Percentiles rank a stretch among this genome's conserved stretches.
phyloP scores from a whole-genome alignment of 306 rosid species.

The Sicyos edulis region DNA sequence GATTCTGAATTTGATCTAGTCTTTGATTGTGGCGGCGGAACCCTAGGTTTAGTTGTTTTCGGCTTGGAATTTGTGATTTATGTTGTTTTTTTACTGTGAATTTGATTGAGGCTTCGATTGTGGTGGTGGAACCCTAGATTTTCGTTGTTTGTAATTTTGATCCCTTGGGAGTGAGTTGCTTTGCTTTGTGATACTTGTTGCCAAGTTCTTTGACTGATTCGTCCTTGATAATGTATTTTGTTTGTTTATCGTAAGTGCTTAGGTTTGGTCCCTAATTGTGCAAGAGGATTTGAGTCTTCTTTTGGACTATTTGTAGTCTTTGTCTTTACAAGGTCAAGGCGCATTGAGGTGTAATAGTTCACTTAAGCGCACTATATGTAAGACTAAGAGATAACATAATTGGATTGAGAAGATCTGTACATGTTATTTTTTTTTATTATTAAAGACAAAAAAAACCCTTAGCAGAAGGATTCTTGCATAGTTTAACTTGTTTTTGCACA shows the following conservation, averaged over 20 bases:
- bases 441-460: too few species aligned
- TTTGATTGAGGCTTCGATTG: neutral
- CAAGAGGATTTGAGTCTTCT: neutral
- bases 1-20: neutral
- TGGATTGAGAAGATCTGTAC: too few species aligned
- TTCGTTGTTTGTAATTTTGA: neutral
- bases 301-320: neutral
- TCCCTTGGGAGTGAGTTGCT: neutral
- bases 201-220: neutral
- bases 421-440: too few species aligned
- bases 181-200: neutral
- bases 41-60: conserved; percentile 7
- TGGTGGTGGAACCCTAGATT: conserved; percentile 8
- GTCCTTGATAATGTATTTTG: neutral
- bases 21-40: neutral
- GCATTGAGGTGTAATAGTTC: too few species aligned
- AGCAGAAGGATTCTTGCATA: too few species aligned
- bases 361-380: too few species aligned
- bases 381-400: too few species aligned
- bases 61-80: neutral
- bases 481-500: too few species aligned
- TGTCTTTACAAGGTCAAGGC: too few species aligned
- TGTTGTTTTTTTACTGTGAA: neutral
- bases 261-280: conserved; percentile 1
- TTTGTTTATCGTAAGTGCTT: neutral